These are phyloP conservation scores for Diaporthe nobilis DNA, from an alignment of 2,329 filamentous ascomycete species.

Conservation along the genomic window DNA sequence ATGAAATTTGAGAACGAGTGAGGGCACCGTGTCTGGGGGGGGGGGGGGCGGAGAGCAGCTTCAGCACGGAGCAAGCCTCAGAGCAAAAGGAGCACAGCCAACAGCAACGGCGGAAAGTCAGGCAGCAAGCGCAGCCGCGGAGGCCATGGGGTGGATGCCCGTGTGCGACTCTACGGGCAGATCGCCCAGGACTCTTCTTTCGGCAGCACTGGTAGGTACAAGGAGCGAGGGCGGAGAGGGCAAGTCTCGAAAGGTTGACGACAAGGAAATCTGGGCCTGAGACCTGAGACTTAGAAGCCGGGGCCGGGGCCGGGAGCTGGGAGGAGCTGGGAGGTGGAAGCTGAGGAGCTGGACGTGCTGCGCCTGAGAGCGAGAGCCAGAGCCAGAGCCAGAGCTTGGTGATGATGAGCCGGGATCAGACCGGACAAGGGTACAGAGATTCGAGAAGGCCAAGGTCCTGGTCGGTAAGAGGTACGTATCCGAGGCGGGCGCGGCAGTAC, in stretches of 20 bases:
- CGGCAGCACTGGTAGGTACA: constrained; percentile 30
- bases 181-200: constrained; percentile 36
- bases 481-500: constrained; percentile 23
- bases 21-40: constrained; percentile 38
- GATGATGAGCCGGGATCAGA: constrained; percentile 34
- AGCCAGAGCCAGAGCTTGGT: constrained; percentile 34
- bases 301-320: constrained; percentile 36
- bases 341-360: constrained; percentile 36
- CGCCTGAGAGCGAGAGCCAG: constrained; percentile 24
- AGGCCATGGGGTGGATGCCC: constrained; percentile 43
- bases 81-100: constrained; percentile 38
- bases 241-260: constrained; percentile 31
- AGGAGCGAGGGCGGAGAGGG: constrained; percentile 33
- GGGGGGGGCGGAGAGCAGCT: constrained; percentile 26
- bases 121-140: constrained; percentile 51
- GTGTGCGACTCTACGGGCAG: constrained; percentile 34
- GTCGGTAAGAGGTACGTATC: constrained; percentile 40
- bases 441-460: constrained; percentile 37
- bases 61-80: constrained; percentile 42
- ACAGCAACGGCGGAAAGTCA: constrained; percentile 49
- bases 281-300: constrained; percentile 38
- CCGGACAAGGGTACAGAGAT: constrained; percentile 38
- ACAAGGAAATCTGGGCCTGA: constrained; percentile 39
- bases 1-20: constrained; percentile 43
- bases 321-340: constrained; percentile 31